Evolutionary conservation across 352 stramenopile genomes (phyloP), one percentile per base, ranked within the genome.

Genomic region (Aphanomyces cochlioides): DNA sequence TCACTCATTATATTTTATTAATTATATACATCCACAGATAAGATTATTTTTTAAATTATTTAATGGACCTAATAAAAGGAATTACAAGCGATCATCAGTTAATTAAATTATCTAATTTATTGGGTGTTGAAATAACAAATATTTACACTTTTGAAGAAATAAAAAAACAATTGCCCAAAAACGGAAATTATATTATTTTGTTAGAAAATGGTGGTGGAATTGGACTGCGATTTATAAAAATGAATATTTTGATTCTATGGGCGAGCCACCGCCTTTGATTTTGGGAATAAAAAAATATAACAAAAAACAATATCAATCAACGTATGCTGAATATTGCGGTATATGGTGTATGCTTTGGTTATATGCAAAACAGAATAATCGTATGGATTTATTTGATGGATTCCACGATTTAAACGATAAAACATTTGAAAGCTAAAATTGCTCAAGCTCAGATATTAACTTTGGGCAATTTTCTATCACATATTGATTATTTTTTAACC

Each of bases 41-140:
- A 59, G 10, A 63, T 63, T 7, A 37, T 47, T 60, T 8, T 41
- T 15, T 59, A 34, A 47, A 28, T 28, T 47, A 40, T 36, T 67
- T 67, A 67, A 67, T 57, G 28, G 6, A 57, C 28, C 41, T 69
- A 40, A 69, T 69, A 48, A 69, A 50, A 61, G 63, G 63, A 7
- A 47, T 69, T 28, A 36, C 40, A 21, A 48, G 13, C 13, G 63
- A 69, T 63, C 47, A 60, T 37, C 41, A 69, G 5, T 28, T 69
- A 28, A 57, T 69, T 28, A 19, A 28, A 28, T 19, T 69, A 7
- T 41, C 63, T 39, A 39, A 69, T n/a, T 17, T 36, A 60, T 61
- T 69, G 10, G 21, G 47, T 63, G 34, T 69, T 69, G 41, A 69
- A 59, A 37, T 69, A 7, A 47, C 56, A 59, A n/a, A 6, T 17